These are phyloP conservation scores for Cyclospora cayetanensis DNA, from an alignment of 169 alveolate genomes.

Conservation along the genomic window DNA sequence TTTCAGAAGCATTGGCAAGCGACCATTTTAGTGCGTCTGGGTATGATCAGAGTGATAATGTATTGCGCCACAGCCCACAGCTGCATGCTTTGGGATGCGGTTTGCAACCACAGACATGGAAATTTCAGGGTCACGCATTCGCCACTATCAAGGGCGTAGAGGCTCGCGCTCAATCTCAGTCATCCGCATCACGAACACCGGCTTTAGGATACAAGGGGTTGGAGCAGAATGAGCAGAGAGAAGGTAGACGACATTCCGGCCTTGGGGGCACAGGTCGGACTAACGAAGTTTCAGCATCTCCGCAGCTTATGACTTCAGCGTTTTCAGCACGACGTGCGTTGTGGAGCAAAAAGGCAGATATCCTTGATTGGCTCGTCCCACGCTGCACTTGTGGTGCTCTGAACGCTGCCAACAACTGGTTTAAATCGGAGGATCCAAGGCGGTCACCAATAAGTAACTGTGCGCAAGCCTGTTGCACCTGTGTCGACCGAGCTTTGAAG, in stretches of 20 bases:
- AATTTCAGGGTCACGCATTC: too few species aligned
- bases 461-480: background rate
- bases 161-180: too few species aligned
- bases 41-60: too few species aligned
- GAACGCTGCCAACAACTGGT: background rate
- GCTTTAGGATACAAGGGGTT: too few species aligned
- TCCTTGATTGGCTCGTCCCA: background rate
- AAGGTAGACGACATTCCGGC: background rate
- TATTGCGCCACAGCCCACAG: too few species aligned
- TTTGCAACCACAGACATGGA: too few species aligned
- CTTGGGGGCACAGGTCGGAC: background rate
- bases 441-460: background rate
- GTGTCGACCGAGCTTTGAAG: background rate
- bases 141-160: too few species aligned
- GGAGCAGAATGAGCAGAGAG: too few species aligned
- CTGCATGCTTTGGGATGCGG: too few species aligned
- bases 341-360: background rate
- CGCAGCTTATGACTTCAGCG: background rate
- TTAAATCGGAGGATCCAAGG: background rate
- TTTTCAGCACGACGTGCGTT: background rate
- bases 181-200: too few species aligned
- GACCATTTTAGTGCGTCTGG: too few species aligned
- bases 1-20: too few species aligned
- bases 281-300: background rate
- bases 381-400: conserved; percentile 42